phyloP scores from a whole-genome alignment of 306 rosid species.

The Cicer judaicum region DNA sequence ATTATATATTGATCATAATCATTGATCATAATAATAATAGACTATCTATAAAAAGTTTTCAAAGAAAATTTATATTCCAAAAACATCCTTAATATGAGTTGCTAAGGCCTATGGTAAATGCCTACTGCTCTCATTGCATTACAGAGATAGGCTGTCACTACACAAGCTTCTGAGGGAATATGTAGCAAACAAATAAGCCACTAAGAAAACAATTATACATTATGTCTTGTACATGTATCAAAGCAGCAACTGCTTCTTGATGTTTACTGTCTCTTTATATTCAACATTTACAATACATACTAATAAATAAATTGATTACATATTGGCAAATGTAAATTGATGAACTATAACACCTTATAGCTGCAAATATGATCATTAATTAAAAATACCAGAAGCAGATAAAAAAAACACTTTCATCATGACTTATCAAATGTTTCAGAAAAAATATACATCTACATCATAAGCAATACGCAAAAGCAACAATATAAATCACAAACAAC shows the following conservation, averaged over 20 bases:
- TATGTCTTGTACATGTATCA: neutral
- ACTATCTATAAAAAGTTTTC: neutral
- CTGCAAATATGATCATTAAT: neutral
- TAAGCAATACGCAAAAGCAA: slow-evolving; percentile 11
- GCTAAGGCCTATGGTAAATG: neutral
- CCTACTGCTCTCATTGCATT: slow-evolving; percentile 1
- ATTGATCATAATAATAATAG: neutral
- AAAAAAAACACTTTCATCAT: neutral
- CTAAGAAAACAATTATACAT: neutral
- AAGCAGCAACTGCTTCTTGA: neutral
- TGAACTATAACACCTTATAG: neutral
- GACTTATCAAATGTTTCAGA: neutral
- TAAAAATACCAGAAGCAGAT: neutral
- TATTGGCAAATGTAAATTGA: neutral
- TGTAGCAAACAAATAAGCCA: neutral
- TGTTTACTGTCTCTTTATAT: no score
- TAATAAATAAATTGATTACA: neutral
- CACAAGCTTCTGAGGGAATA: neutral
- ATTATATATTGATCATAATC: neutral
- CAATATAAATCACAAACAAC: neutral
- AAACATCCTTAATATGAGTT: neutral
- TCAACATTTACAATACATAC: neutral
- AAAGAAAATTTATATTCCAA: slow-evolving; percentile 19
- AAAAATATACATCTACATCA: slow-evolving; percentile 17
- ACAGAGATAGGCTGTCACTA: neutral